A percentile compares a stretch with the other conserved stretches of the same genome.
Evolutionary conservation across 2,329 filamentous ascomycete species (phyloP).

Genomic region (Fusarium denticulatum): DNA sequence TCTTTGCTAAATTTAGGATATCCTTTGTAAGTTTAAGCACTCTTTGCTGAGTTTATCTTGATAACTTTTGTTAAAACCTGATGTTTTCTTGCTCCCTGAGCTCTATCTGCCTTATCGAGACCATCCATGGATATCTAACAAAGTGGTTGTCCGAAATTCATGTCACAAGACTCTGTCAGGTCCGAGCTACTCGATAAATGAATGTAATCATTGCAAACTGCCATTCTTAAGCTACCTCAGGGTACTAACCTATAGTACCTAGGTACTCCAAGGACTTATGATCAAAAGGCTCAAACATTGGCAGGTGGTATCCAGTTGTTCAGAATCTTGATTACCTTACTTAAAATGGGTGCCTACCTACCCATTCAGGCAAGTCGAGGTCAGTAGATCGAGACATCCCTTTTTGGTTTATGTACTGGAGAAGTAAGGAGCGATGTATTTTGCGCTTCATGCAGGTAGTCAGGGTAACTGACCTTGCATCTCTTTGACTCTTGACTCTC

Average conservation of each 20-base stretch:
- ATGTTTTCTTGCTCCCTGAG: neutral
- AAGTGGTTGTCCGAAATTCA: neutral
- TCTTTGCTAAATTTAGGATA: neutral
- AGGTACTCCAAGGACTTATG: neutral
- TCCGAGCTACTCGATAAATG: neutral
- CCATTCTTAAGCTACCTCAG: neutral
- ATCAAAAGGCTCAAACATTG: neutral
- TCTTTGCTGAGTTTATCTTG: neutral
- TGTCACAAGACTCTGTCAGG: neutral
- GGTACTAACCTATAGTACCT: neutral
- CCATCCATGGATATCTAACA: neutral
- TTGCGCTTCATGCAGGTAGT: neutral
- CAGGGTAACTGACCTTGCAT: neutral
- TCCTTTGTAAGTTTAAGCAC: neutral
- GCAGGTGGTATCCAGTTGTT: neutral
- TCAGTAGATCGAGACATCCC: neutral
- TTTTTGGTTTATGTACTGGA: neutral
- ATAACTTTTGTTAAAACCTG: fast-evolving
- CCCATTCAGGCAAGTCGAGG: neutral
- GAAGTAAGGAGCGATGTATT: neutral
- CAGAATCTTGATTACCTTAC: neutral
- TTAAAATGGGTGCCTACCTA: neutral
- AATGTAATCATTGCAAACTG: neutral
- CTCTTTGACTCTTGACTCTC: neutral
- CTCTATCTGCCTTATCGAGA: neutral